A percentile compares a stretch with the other conserved stretches of the same genome.
These are phyloP conservation scores for Trichoderma semiorbis DNA, from an alignment of 2,329 filamentous ascomycete species.

Conservation along the genomic window DNA sequence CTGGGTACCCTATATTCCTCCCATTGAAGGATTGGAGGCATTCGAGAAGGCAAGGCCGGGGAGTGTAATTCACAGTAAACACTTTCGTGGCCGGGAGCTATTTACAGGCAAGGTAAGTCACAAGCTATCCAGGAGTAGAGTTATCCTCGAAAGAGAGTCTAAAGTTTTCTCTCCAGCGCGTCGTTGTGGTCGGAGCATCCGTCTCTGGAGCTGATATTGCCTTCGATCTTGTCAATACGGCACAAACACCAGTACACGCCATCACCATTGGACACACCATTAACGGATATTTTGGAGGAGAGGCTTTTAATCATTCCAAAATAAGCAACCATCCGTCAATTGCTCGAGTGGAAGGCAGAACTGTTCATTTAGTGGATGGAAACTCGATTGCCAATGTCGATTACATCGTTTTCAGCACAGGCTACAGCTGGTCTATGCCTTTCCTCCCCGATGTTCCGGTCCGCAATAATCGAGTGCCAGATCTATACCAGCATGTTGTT, in stretches of 20 bases:
- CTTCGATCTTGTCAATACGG: slow-evolving; percentile 47
- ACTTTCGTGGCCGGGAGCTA: slow-evolving; percentile 45
- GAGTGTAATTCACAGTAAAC: slow-evolving; percentile 53
- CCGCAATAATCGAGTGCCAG: slow-evolving; percentile 53
- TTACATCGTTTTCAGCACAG: slow-evolving; percentile 63
- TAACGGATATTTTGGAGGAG: slow-evolving; percentile 56
- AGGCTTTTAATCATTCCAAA: slow-evolving; percentile 57
- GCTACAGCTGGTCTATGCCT: slow-evolving; percentile 61
- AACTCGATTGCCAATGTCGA: slow-evolving; percentile 52
- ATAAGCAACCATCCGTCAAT: slow-evolving; percentile 49
- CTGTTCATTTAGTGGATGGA: slow-evolving; percentile 56
- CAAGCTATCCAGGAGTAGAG: neutral
- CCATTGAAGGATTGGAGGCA: slow-evolving; percentile 46
- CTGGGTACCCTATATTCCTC: slow-evolving; percentile 54
- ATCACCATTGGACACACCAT: slow-evolving; percentile 46
- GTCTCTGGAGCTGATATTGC: slow-evolving; percentile 63
- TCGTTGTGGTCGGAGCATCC: slow-evolving; percentile 61
- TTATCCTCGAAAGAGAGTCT: neutral
- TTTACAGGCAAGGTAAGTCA: slow-evolving; percentile 44
- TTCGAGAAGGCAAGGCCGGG: slow-evolving; percentile 45
- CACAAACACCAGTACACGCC: slow-evolving; percentile 47
- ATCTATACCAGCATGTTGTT: slow-evolving; percentile 57
- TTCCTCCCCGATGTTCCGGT: slow-evolving; percentile 53
- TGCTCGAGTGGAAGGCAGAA: slow-evolving; percentile 41
- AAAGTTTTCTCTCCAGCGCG: slow-evolving; percentile 37